Base-by-base conservation (phyloP, 768 basidiomycete genomes). In the Tylopilus balloui region DNA sequence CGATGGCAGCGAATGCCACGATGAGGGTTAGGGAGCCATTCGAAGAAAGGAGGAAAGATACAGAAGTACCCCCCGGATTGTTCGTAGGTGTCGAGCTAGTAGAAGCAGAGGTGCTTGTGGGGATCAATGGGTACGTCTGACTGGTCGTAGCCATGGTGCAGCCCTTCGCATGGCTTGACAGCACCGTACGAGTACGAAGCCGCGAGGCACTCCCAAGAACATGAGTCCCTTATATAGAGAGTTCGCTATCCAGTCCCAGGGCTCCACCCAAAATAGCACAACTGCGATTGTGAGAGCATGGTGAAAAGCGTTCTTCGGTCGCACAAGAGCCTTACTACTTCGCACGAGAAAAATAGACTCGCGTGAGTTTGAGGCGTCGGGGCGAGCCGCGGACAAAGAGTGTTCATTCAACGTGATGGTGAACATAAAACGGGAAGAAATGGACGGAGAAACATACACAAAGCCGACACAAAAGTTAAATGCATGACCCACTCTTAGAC, bases 1-100 rank as follows among this genome's bases (percentile, higher is more conserved):
- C 79, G 24, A 81, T 73, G n/a, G 78, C 76, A 21, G 85, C 65
- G 57, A 83, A 79, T 2, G 77, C 79, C 31, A 83, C 70, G 39
- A 85, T 77, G 54, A 84, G 69, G 6, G 79, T 78, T 0, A 79
- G 77, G 0, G 79, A 79, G 11, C 67, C 70, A 1, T 55, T 55
- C 2, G 69, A 56, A n/a, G 68, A 56, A 52, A 73, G 66, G 36
- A 64, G 23, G 21, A 35, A 24, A 23, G 43, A n/a, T 7, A 4
- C 31, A 23, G 23, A 8, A 14, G 13, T 19, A 38, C 37, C 34
- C 7, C 21, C 13, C 7, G 47, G 4, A 19, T 34, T 11, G 29
- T n/a, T n/a, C 4, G 52, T 27, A 9, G 55, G 21, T 4, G 42
- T 35, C 35, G 53, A 42, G 24, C 45, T n/a, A 17, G 21, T 10